phyloP scores from a whole-genome alignment of 2,329 filamentous ascomycete genomes.

The Scorias spongiosa region DNA sequence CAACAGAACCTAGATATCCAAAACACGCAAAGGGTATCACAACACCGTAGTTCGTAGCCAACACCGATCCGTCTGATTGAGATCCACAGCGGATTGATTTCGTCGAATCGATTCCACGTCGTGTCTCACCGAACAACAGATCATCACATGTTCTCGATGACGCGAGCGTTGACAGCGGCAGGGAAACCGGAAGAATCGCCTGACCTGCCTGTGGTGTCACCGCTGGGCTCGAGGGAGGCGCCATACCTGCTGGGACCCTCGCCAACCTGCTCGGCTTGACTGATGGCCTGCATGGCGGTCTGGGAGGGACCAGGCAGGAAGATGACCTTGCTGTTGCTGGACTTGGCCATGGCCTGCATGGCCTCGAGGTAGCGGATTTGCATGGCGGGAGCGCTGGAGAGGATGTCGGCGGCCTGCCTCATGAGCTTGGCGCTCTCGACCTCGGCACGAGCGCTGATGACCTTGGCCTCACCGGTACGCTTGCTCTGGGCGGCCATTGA shows the following conservation, averaged over 20 bases:
- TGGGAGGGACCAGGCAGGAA: conserved; percentile 53
- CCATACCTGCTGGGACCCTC: conserved; percentile 40
- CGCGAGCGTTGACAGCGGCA: conserved; percentile 62
- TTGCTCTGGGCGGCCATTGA: conserved; percentile 98
- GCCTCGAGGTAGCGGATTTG: conserved; percentile 96
- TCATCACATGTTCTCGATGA: conserved; percentile 69
- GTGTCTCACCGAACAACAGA: conserved; percentile 1
- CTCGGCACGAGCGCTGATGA: conserved; percentile 91
- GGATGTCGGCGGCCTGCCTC: conserved; percentile 79
- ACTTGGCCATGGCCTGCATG: conserved; percentile 98
- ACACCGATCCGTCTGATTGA: too few species aligned
- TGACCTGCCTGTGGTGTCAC: conserved; percentile 19
- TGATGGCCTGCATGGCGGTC: conserved; percentile 41
- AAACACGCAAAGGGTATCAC: too few species aligned
- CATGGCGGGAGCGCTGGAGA: conserved; percentile 88
- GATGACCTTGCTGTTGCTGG: conserved; percentile 74
- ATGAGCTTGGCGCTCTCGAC: conserved; percentile 92
- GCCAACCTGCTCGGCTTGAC: conserved; percentile 34
- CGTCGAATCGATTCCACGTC: too few species aligned
- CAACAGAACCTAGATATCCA: too few species aligned
- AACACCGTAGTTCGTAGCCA: too few species aligned
- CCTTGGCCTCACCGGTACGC: conserved; percentile 95
- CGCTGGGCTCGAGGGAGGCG: conserved; percentile 3
- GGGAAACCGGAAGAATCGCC: conserved; percentile 38
- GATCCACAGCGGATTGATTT: too few species aligned